Percentiles rank a stretch among this genome's conserved stretches.
These are phyloP conservation scores for Salix viminalis DNA, from an alignment of 345 rosid genomes.

Conservation along the genomic window DNA sequence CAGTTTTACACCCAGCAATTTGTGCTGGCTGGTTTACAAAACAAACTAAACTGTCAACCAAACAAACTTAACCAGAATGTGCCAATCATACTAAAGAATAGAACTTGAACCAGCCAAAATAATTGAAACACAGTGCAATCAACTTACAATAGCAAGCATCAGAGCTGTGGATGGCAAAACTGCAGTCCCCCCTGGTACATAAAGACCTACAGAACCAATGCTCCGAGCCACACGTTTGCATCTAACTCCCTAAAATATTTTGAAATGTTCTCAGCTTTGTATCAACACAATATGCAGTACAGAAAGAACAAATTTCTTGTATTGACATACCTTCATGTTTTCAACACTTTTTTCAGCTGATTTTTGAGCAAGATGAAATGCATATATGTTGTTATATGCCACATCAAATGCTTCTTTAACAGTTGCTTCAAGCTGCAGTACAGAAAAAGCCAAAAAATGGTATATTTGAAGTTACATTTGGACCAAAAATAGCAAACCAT, in stretches of 20 bases:
- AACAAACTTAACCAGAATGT: background rate
- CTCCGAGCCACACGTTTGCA: constrained; percentile 86
- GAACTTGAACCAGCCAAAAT: constrained; percentile 1
- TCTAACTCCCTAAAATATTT: constrained; percentile 61
- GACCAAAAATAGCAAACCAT: background rate
- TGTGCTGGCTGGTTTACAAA: constrained; percentile 65
- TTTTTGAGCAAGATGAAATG: constrained; percentile 86
- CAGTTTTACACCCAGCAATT: constrained; percentile 86
- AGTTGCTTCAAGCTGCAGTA: constrained; percentile 52
- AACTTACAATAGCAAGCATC: constrained; percentile 85
- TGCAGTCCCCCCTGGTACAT: constrained; percentile 93
- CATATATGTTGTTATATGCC: constrained; percentile 76
- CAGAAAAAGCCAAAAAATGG: background rate
- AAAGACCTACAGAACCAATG: constrained; percentile 88
- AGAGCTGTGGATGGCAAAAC: constrained; percentile 92
- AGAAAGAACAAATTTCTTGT: constrained; percentile 1
- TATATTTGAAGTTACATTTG: background rate
- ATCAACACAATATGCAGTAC: background rate
- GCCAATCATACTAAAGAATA: background rate
- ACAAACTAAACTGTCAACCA: constrained; percentile 15
- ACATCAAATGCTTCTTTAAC: constrained; percentile 79
- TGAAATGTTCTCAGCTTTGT: background rate
- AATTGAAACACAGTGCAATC: constrained; percentile 1
- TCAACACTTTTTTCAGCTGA: constrained; percentile 57
- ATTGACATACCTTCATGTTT: constrained; percentile 68